Evolutionary conservation across 495 filamentous ascomycete species (phyloP).

Genomic region (Aspergillus hancockii): DNA sequence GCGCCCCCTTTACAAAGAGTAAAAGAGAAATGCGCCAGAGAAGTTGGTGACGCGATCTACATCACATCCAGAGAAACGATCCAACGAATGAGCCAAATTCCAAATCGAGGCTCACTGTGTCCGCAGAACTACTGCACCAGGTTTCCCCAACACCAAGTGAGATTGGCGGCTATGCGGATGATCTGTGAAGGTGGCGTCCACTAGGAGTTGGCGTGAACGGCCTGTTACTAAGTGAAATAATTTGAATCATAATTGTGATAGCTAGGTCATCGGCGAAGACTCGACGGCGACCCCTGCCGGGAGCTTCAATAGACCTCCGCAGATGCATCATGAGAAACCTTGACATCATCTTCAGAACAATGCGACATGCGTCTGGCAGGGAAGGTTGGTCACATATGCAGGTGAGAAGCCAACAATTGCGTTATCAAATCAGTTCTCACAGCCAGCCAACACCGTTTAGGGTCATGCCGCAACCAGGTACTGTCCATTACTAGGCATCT

Average conservation of each 20-base stretch:
- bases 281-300: conserved; percentile 21
- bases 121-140: conserved; percentile 14
- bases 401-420: conserved; percentile 23
- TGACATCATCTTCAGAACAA: conserved; percentile 37
- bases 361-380: conserved; percentile 8
- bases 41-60: conserved; percentile 29
- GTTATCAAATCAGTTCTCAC: conserved; percentile 29
- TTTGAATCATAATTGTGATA: conserved; percentile 15
- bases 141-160: conserved; percentile 28
- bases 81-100: conserved; percentile 19
- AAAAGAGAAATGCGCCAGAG: conserved; percentile 12
- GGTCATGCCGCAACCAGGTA: conserved; percentile 29
- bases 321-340: conserved; percentile 29
- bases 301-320: conserved; percentile 31
- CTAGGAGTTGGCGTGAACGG: conserved; percentile 21
- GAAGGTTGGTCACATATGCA: conserved; percentile 24
- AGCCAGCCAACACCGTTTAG: conserved; percentile 27
- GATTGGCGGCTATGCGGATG: conserved; percentile 39
- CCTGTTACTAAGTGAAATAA: conserved; percentile 16
- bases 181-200: conserved; percentile 23
- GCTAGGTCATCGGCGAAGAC: conserved; percentile 22
- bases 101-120: conserved; percentile 13
- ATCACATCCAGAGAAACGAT: conserved; percentile 21
- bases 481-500: conserved; percentile 24
- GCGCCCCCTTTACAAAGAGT: conserved; percentile 11